These are phyloP conservation scores for Moniliella sp. DNA, from an alignment of 1,284 basidiomycete genomes.

Conservation along the genomic window DNA sequence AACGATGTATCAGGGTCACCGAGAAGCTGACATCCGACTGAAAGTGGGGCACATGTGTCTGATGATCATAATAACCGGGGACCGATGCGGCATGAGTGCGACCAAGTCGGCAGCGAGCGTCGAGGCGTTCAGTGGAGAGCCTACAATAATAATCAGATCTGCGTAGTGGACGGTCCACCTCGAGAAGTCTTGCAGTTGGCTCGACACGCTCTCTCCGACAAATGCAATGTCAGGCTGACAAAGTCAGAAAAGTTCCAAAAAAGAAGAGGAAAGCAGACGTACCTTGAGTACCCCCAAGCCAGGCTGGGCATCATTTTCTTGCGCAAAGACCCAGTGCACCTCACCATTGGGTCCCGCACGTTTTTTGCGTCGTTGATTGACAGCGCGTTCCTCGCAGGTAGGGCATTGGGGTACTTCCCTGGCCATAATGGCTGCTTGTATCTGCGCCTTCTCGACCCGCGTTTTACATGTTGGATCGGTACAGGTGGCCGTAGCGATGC, in stretches of 20 bases:
- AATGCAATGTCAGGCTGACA: conserved; percentile 70
- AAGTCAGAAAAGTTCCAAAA: neutral
- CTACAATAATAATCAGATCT: conserved; percentile 70
- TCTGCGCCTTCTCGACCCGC: conserved; percentile 10
- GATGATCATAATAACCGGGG: conserved; percentile 66
- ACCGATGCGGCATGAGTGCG: conserved; percentile 19
- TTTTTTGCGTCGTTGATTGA: conserved; percentile 4
- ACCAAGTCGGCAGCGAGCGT: conserved; percentile 63
- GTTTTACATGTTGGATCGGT: conserved; percentile 18
- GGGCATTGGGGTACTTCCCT: conserved; percentile 18
- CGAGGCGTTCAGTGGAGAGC: conserved; percentile 75
- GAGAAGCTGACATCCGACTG: conserved; percentile 41
- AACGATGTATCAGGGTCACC: conserved; percentile 76
- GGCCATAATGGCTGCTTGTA: conserved; percentile 20
- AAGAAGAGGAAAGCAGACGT: neutral
- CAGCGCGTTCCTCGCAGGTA: conserved; percentile 12
- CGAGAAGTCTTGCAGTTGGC: conserved; percentile 48
- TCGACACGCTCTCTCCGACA: conserved; percentile 43
- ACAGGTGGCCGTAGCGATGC: conserved; percentile 24
- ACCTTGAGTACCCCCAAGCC: neutral
- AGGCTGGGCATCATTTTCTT: neutral
- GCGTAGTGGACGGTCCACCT: conserved; percentile 57
- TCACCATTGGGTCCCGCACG: conserved; percentile 2
- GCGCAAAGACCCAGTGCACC: no score
- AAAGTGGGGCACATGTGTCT: conserved; percentile 64